Evolutionary conservation across 179 eudicot species (phyloP), one percentile per base, ranked within the genome.

Genomic region (Heliamphora pulchella): DNA sequence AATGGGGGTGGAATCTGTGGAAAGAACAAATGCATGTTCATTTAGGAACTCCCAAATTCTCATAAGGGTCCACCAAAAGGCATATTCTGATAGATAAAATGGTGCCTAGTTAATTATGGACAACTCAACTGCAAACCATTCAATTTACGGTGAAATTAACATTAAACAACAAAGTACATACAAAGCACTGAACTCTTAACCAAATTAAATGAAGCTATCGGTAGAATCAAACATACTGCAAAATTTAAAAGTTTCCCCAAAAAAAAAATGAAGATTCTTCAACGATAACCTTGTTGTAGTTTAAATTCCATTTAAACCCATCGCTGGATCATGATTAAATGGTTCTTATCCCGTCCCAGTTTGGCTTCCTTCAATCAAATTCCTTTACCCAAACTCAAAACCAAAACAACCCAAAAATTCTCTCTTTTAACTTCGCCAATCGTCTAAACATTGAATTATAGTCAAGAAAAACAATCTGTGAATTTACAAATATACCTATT

Each of bases 151-250:
- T 48, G 44, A 46, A 47, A 77, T 18, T 51, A 77, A 64, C 55
- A 47, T 63, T 15, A 59, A 41, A 8, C 50, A 57, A 74, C 11
- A 62, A 62, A 10, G 68, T 17, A 58, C n/a, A 8, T 43, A 75
- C 39, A 53, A 13, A 13, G 9, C 78, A 75, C 53, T 51, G 4
- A 74, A 14, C 43, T 39, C 46, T 9, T 75, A 17, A 75, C 13
- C 48, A 74, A 55, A 39, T 74, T 39, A 74, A 74, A 74, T 54
- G 77, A 75, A 54, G 20, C 64, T 74, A 54, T 15, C 11, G 5
- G 13, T 11, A 20, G 3, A 72, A 73, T 39, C 76, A 75, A 75
- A 57, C 50, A 39, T 14, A 20, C 59, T 20, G n/a, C 57, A 18
- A 5, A 53, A 73, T 64, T 64, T 2, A 64, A 64, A 31, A 31